Percentiles rank a stretch among this genome's conserved stretches.
Evolutionary conservation across 2,329 filamentous ascomycete genomes (phyloP).

Genomic region (Xylaria sp.): DNA sequence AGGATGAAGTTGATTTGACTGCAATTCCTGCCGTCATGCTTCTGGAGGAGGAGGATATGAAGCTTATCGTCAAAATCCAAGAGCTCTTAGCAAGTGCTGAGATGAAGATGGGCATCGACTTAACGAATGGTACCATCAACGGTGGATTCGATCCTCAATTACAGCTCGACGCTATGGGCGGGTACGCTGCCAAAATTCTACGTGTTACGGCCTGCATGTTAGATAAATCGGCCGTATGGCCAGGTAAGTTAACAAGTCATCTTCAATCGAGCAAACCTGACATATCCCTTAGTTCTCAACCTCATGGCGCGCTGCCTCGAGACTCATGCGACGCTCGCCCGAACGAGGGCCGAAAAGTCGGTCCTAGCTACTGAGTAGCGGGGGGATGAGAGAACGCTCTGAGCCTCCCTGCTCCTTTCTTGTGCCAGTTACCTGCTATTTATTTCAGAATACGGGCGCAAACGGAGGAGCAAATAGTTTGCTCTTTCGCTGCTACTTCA

Average conservation of each 20-base stretch:
- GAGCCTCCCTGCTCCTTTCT: not conserved
- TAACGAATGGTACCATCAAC: constrained; percentile 59
- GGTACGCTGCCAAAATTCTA: constrained; percentile 86
- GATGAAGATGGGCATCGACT: constrained; percentile 75
- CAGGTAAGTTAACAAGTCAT: constrained; percentile 66
- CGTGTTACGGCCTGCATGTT: constrained; percentile 87
- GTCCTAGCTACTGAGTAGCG: constrained; percentile 54
- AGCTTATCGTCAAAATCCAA: constrained; percentile 83
- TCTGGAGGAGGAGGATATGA: constrained; percentile 89
- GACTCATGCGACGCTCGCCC: constrained; percentile 63
- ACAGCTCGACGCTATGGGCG: constrained; percentile 70
- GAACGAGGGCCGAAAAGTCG: constrained; percentile 63
- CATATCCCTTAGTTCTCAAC: constrained; percentile 55
- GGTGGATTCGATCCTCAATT: constrained; percentile 63
- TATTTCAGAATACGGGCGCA: not conserved
- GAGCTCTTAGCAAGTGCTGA: constrained; percentile 82
- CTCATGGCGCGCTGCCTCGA: constrained; percentile 67
- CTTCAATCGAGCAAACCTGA: constrained; percentile 31
- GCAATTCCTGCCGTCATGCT: constrained; percentile 90
- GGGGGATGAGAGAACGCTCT: constrained; percentile 15
- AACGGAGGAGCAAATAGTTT: not conserved
- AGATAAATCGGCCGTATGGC: constrained; percentile 91
- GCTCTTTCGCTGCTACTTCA: not conserved
- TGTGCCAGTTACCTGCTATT: constrained; percentile 1
- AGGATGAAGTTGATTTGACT: constrained; percentile 79